Evolutionary conservation across 2,329 filamentous ascomycete genomes (phyloP).

Genomic region (Fusarium sp.): DNA sequence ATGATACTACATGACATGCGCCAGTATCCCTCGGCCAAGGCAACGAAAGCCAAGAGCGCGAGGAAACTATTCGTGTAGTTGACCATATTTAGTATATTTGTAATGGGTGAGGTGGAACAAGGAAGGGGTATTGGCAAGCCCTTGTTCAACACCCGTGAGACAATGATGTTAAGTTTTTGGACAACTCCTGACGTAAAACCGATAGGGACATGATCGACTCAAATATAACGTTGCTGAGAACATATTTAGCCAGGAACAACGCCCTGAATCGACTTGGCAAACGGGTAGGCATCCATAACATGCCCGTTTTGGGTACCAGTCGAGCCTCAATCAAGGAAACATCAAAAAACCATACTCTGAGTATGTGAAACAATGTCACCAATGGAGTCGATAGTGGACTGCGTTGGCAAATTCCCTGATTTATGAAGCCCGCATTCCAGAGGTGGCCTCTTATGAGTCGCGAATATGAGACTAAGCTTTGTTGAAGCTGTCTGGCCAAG

Average conservation of each 20-base stretch:
- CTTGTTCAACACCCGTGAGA: conserved; percentile 16
- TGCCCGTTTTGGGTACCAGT: not conserved
- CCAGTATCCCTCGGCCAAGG: conserved; percentile 38
- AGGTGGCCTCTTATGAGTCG: not conserved
- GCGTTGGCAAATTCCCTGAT: conserved; percentile 13
- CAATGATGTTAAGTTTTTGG: conserved; percentile 4
- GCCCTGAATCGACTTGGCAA: not conserved
- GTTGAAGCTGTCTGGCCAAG: conserved; percentile 16
- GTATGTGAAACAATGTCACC: conserved; percentile 16
- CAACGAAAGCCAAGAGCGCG: conserved; percentile 17
- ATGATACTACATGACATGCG: conserved; percentile 44
- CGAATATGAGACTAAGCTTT: conserved; percentile 11
- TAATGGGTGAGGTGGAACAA: conserved; percentile 17
- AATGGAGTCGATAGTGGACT: not conserved
- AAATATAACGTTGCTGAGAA: conserved; percentile 22
- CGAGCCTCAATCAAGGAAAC: conserved; percentile 17
- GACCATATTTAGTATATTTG: conserved; percentile 19
- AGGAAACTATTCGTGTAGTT: conserved; percentile 17
- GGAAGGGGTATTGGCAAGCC: conserved; percentile 7
- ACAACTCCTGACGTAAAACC: not conserved
- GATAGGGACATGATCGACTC: conserved; percentile 24
- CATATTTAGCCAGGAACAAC: conserved; percentile 4
- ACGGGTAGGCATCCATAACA: conserved; percentile 6
- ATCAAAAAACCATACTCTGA: conserved; percentile 4
- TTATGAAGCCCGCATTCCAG: conserved; percentile 32